Base-by-base conservation (phyloP, 2,329 filamentous ascomycete species). In the Tolypocladium paradoxum region DNA sequence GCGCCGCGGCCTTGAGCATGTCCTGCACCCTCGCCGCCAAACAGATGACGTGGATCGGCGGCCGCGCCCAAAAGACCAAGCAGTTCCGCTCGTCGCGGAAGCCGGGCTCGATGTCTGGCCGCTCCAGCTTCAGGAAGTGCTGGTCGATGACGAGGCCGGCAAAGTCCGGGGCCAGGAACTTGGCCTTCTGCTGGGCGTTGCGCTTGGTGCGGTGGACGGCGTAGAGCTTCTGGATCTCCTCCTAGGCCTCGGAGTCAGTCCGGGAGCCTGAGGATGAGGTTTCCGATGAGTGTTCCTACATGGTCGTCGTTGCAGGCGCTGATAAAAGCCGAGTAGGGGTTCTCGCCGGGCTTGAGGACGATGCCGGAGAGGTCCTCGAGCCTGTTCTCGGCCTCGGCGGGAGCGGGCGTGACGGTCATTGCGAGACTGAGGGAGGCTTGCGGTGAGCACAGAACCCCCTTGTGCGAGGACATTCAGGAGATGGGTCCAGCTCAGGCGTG, bases 31-130 rank as follows among this genome's bases (percentile, higher is more conserved):
- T 77, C 2, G 73, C 69, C 3, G 92, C 82, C 54, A 97, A 70
- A 22, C 77, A 71, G 47, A 85, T 75, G 20, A 96, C 75, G 59
- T 85, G 82, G 47, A 81, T 70, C 0, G 91, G 87, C 18, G 92
- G 92, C 7, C 91, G 78, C 4, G 88, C 89, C 90, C 90, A 96
- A 64, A 96, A 84, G 0, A 90, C 88, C 12, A 96, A 75, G 65
- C 91, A 95, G 63, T 96, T 78, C 40, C 92, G 77, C 43, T 82
- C 79, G 65, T 97, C 92, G 50, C 75, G 67, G 65, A 87, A 95
- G 1, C 81, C 82, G 1, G 83, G 84, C 57, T 88, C 78, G 36
- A 85, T 70, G 1, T 76, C 69, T 1, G 79, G 78, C 45, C 84
- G 76, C 59, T 85, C 79, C 34, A 96, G 72, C 53, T 84, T 84